Evolutionary conservation across 2,329 filamentous ascomycete species (phyloP).

Genomic region (Coniella lustricola): DNA sequence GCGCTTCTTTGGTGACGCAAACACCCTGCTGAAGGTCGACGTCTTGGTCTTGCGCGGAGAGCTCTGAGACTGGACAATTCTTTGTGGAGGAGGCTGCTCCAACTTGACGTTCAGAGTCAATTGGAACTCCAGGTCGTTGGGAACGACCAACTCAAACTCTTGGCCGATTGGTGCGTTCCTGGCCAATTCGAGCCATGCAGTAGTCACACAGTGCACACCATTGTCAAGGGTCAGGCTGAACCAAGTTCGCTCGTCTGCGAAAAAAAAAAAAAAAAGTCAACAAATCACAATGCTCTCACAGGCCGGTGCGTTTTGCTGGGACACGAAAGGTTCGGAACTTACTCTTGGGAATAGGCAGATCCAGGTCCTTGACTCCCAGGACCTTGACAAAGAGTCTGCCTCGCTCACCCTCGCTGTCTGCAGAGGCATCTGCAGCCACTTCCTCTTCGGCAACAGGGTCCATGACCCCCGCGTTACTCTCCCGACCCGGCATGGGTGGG

Average conservation of each 20-base stretch:
- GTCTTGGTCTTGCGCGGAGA: slow-evolving; percentile 67
- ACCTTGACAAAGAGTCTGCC: slow-evolving; percentile 96
- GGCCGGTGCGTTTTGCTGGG: too few species aligned
- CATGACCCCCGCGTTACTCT: slow-evolving; percentile 66
- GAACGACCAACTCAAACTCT: slow-evolving; percentile 94
- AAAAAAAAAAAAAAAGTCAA: too few species aligned
- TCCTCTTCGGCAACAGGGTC: slow-evolving; percentile 66
- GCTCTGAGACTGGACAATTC: slow-evolving; percentile 47
- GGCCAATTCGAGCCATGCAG: slow-evolving; percentile 87
- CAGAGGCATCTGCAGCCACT: slow-evolving; percentile 44
- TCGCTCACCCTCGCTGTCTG: slow-evolving; percentile 76
- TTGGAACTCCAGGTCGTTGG: slow-evolving; percentile 98
- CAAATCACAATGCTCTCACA: too few species aligned
- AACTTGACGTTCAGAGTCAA: slow-evolving; percentile 94
- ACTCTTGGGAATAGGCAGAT: slow-evolving; percentile 86
- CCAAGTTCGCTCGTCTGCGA: slow-evolving; percentile 86
- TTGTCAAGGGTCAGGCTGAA: slow-evolving; percentile 98
- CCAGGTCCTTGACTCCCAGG: slow-evolving; percentile 93
- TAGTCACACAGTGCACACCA: slow-evolving; percentile 94
- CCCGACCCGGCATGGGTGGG: slow-evolving; percentile 80
- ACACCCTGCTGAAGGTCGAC: slow-evolving; percentile 84
- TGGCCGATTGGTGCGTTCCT: slow-evolving; percentile 92
- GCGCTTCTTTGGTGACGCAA: slow-evolving; percentile 92
- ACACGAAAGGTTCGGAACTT: slow-evolving; percentile 34
- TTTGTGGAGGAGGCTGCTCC: slow-evolving; percentile 64